Base-by-base conservation (phyloP, 768 basidiomycete genomes). In the Paxillus rubicundulus region DNA sequence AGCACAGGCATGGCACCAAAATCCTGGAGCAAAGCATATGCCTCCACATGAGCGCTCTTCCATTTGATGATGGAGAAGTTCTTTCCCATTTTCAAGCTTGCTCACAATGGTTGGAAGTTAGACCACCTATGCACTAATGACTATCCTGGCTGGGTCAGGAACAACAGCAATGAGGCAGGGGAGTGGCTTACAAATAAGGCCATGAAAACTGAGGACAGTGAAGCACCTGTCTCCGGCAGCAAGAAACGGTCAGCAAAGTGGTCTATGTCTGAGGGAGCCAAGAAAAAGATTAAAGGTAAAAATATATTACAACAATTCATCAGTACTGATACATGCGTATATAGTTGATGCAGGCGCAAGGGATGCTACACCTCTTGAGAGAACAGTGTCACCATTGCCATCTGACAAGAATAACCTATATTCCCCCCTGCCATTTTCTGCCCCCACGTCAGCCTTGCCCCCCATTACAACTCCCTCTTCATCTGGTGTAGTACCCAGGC, bases 1-100 rank as follows among this genome's bases (percentile, higher is more conserved):
- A 21, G 0, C 8, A 41, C 42, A 16, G 12, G 3, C 0, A 45
- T 30, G 37, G 51, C 50, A 18, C 48, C 51, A 12, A 45, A 46
- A 44, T 49, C 33, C 18, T 53, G 55, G 55, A 51, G 51, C 0
- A 56, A 56, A 41, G 44, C 43, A 2, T 49, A 4, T 2, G 2
- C 51, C 4, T 42, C 54, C 3, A 27, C 24, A 8, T 8, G 6
- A 30, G 30, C 2, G 7, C 30, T 30, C 30, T 30, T 30, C 10
- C 30, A 30, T 30, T 21, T 4, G 40, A 13, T 20, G 20, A 41
- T 18, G 12, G 3, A 21, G 17, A 33, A 33, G 32, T 4, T 12
- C 4, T 38, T 38, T 12, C 16, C 37, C 12, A 17, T 38, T 9
- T 38, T 38, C n/a, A 38, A 38, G 37, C 37, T 38, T 6, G 16